Conservation (phyloP, 805 yeast genomes). For the Barnettozyma populi region DNA sequence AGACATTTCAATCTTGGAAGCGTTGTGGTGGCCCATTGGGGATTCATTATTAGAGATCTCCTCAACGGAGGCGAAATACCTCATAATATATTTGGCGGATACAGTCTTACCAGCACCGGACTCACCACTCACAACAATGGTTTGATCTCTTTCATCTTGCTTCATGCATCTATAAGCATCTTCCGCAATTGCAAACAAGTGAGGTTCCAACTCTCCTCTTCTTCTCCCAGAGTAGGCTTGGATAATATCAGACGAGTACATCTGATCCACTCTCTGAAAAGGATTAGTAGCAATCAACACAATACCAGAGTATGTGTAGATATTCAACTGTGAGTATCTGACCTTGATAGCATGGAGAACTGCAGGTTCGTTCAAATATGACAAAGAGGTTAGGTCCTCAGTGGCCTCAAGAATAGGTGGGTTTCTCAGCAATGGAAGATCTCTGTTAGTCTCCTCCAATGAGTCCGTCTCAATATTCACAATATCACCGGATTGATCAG, state of each 20-base stretch:
- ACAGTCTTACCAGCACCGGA: slow-evolving; percentile 99
- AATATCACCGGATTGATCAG: slow-evolving; percentile 45
- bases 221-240: slow-evolving; percentile 92
- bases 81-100: slow-evolving; percentile 94
- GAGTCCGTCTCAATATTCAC: slow-evolving; percentile 41
- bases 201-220: slow-evolving; percentile 95
- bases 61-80: slow-evolving; percentile 95
- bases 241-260: slow-evolving; percentile 86
- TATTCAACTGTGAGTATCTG: slow-evolving; percentile 83
- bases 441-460: slow-evolving; percentile 28
- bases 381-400: slow-evolving; percentile 87
- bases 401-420: slow-evolving; percentile 91
- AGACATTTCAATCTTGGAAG: slow-evolving; percentile 59
- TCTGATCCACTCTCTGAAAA: slow-evolving; percentile 84
- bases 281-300: slow-evolving; percentile 96
- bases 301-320: slow-evolving; percentile 94
- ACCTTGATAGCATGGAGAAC: slow-evolving; percentile 89
- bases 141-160: slow-evolving; percentile 77
- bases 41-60: slow-evolving; percentile 31
- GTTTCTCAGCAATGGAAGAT: slow-evolving; percentile 77
- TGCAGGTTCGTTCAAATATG: slow-evolving; percentile 94
- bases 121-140: slow-evolving; percentile 95
- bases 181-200: slow-evolving; percentile 94
- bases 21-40: slow-evolving; percentile 36
- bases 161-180: slow-evolving; percentile 96